These are phyloP conservation scores for Protomyces macrosporus DNA, from an alignment of 1,139 yeast genomes.

Conservation along the genomic window DNA sequence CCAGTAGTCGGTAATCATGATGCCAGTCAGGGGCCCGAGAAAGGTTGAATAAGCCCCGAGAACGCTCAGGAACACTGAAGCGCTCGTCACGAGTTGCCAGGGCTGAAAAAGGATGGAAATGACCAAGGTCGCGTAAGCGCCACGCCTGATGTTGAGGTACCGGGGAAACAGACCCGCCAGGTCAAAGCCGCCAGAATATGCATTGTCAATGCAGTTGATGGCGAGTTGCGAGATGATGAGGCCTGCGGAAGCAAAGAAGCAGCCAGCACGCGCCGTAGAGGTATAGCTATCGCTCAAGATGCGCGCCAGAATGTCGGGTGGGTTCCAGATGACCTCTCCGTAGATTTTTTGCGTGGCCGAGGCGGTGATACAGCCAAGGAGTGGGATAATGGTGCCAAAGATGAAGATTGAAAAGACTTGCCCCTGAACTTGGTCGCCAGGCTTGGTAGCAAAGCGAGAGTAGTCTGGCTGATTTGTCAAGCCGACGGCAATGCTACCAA, in stretches of 20 bases:
- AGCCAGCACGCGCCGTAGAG: conserved; percentile 62
- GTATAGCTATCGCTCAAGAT: conserved; percentile 35
- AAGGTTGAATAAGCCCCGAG: conserved; percentile 40
- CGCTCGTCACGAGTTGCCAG: conserved; percentile 41
- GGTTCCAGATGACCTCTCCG: conserved; percentile 76
- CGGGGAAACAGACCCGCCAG: conserved; percentile 52
- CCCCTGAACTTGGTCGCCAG: conserved; percentile 41
- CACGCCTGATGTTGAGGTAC: conserved; percentile 48
- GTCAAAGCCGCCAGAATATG: conserved; percentile 58
- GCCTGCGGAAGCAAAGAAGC: conserved; percentile 68
- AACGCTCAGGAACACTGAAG: conserved; percentile 38
- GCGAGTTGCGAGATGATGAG: conserved; percentile 40
- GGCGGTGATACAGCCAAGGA: conserved; percentile 81
- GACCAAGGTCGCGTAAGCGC: conserved; percentile 18
- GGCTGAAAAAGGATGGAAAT: conserved; percentile 33
- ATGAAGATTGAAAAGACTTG: conserved; percentile 33
- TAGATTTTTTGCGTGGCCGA: conserved; percentile 70
- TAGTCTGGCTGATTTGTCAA: conserved; percentile 57
- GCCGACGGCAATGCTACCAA: conserved; percentile 28
- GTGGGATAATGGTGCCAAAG: conserved; percentile 71
- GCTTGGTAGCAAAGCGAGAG: conserved; percentile 67
- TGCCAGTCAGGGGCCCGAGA: conserved; percentile 39
- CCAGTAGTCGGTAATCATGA: conserved; percentile 33
- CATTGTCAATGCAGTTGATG: conserved; percentile 53
- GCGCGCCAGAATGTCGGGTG: conserved; percentile 65